phyloP scores from a whole-genome alignment of 2,329 filamentous ascomycete genomes.

The Coniochaeta hoffmannii region DNA sequence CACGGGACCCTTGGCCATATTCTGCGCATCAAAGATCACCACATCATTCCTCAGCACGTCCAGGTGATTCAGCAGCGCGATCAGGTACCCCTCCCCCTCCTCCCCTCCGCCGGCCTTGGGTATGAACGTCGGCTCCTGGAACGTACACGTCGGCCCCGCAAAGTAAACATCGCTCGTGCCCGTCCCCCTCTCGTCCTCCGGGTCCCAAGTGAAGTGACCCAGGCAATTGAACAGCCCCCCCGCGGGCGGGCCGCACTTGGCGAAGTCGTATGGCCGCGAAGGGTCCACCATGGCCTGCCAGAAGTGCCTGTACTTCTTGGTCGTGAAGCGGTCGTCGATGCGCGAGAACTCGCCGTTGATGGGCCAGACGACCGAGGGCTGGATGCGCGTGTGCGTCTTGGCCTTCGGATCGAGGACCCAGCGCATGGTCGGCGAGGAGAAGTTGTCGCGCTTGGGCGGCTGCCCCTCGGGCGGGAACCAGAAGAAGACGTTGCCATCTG shows the following conservation, averaged over 20 bases:
- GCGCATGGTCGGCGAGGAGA: conserved; percentile 30
- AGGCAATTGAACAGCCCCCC: conserved; percentile 39
- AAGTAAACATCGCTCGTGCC: conserved; percentile 33
- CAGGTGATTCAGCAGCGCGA: conserved; percentile 37
- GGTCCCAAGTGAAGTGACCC: conserved; percentile 34
- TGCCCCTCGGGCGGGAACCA: conserved; percentile 31
- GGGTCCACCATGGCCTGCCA: conserved; percentile 34
- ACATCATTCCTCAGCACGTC: conserved; percentile 36
- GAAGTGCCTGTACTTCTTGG: conserved; percentile 36
- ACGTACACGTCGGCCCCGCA: conserved; percentile 34
- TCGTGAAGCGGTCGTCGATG: conserved; percentile 38
- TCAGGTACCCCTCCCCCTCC: conserved; percentile 44
- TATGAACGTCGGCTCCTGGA: conserved; percentile 48
- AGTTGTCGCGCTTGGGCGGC: conserved; percentile 20
- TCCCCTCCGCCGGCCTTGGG: conserved; percentile 29
- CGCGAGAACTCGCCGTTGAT: conserved; percentile 42
- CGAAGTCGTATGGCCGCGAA: conserved; percentile 33
- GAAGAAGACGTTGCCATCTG: conserved; percentile 37
- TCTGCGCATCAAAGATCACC: conserved; percentile 33
- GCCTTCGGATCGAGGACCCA: conserved; percentile 32
- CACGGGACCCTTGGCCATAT: conserved; percentile 28
- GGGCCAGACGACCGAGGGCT: conserved; percentile 26
- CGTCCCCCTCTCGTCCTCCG: conserved; percentile 13
- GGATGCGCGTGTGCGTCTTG: conserved; percentile 27
- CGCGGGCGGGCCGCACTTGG: conserved; percentile 32